Conservation (phyloP, 2,329 filamentous ascomycete species). For the Xylaria sp. region DNA sequence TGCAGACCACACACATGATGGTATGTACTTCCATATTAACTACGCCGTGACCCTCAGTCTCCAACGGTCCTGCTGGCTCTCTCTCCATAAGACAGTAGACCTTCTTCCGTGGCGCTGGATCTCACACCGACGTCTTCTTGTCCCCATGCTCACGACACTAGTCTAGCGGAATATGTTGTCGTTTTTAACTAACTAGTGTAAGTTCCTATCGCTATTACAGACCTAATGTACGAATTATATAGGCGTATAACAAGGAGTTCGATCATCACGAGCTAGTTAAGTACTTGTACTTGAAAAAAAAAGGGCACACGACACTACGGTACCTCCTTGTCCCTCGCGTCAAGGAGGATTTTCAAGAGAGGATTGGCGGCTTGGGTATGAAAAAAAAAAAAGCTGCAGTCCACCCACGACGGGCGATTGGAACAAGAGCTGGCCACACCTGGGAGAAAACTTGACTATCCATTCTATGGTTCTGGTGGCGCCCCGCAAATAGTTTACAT, state of each 20-base stretch:
- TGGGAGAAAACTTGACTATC: constrained; percentile 7
- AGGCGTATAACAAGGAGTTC: no score
- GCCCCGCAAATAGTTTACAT: constrained; percentile 16
- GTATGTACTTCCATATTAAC: not conserved
- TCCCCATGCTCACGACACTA: not conserved
- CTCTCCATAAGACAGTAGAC: constrained; percentile 2
- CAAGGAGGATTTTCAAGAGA: constrained; percentile 4
- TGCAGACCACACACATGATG: not conserved
- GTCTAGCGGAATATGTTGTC: not conserved
- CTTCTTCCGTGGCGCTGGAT: constrained; percentile 18
- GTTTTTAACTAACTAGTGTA: not conserved
- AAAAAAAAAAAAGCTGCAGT: not conserved
- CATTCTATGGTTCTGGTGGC: constrained; percentile 13
- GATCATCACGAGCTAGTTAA: not conserved
- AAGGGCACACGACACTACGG: not conserved
- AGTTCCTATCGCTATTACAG: not conserved
- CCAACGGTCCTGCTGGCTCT: constrained; percentile 6
- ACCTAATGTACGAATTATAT: no score
- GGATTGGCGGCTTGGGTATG: constrained; percentile 2
- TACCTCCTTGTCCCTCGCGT: not conserved
- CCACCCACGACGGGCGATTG: constrained; percentile 9
- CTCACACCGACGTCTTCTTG: constrained; percentile 13
- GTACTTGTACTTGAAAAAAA: not conserved
- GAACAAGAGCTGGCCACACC: constrained; percentile 6
- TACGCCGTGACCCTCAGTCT: not conserved